Percentiles rank a stretch among this genome's conserved stretches.
Conservation (phyloP, 345 rosid species). For the Eucalyptus camaldulensis region DNA sequence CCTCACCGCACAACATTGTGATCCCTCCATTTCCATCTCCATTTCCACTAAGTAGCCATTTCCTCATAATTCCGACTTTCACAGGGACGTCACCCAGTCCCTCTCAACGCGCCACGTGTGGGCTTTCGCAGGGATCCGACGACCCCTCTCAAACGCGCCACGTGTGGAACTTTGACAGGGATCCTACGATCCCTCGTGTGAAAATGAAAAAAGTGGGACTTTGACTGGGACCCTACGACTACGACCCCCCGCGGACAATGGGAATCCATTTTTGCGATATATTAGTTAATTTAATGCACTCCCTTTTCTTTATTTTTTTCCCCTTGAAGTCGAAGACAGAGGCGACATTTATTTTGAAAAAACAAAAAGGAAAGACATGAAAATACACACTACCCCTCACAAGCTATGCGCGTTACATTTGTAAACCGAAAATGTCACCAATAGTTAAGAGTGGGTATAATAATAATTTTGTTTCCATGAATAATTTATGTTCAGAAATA, state of each 20-base stretch:
- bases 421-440: fast-evolving
- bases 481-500: fast-evolving
- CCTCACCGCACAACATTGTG: not conserved
- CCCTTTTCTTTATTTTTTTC: not conserved
- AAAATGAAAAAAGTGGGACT: not conserved
- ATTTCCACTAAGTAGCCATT: no score
- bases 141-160: fast-evolving
- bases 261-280: constrained; percentile 10
- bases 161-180: no score
- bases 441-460: fast-evolving
- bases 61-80: no score
- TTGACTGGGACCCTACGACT: no score
- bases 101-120: not conserved
- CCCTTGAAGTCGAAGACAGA: no score
- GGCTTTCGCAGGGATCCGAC: fast-evolving
- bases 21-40: no score
- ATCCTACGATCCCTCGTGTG: no score
- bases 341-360: not conserved
- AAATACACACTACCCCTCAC: not conserved
- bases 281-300: constrained; percentile 15
- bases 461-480: fast-evolving
- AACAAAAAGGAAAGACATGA: fast-evolving
- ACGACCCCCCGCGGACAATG: fast-evolving
- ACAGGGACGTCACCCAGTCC: not conserved
- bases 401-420: fast-evolving